These are phyloP conservation scores for Phytophthora macrochlamydospora DNA, from an alignment of 352 stramenopile species.

Conservation along the genomic window DNA sequence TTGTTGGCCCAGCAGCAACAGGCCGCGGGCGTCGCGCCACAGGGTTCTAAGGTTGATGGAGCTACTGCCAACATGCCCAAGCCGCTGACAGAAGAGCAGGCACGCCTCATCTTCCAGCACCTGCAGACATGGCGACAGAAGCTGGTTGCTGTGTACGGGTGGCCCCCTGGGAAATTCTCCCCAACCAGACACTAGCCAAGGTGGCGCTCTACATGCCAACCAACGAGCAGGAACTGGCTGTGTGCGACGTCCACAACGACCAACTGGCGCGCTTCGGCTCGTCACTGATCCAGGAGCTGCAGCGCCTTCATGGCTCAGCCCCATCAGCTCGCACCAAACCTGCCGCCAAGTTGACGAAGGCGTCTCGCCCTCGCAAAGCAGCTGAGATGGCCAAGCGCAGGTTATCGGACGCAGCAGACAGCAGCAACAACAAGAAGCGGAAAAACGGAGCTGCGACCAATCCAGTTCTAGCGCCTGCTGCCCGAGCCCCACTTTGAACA, in stretches of 20 bases:
- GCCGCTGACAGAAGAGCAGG: conserved; percentile 64
- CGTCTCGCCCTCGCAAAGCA: conserved; percentile 14
- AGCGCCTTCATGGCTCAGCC: conserved; percentile 17
- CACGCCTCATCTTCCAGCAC: conserved; percentile 64
- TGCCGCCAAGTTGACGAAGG: conserved; percentile 13
- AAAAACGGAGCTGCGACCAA: conserved; percentile 26
- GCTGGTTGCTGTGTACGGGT: conserved; percentile 77
- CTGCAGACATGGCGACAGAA: conserved; percentile 82
- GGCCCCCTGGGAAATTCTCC: conserved; percentile 73
- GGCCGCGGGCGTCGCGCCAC: neutral
- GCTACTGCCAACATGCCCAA: conserved; percentile 22
- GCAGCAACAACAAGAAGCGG: conserved; percentile 32
- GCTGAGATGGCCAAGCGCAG: conserved; percentile 25
- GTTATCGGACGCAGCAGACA: conserved; percentile 18
- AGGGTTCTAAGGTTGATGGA: neutral
- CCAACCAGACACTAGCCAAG: conserved; percentile 75
- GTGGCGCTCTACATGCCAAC: conserved; percentile 65
- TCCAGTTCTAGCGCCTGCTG: conserved; percentile 27
- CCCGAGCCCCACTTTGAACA: conserved; percentile 20
- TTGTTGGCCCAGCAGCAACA: conserved; percentile 61
- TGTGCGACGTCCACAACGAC: conserved; percentile 55
- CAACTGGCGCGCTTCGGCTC: conserved; percentile 63
- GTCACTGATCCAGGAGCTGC: conserved; percentile 65
- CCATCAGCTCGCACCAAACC: conserved; percentile 7
- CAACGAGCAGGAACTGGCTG: conserved; percentile 56